Base-by-base conservation (phyloP, 129 eudicot genomes). In the Lactuca sativa region DNA sequence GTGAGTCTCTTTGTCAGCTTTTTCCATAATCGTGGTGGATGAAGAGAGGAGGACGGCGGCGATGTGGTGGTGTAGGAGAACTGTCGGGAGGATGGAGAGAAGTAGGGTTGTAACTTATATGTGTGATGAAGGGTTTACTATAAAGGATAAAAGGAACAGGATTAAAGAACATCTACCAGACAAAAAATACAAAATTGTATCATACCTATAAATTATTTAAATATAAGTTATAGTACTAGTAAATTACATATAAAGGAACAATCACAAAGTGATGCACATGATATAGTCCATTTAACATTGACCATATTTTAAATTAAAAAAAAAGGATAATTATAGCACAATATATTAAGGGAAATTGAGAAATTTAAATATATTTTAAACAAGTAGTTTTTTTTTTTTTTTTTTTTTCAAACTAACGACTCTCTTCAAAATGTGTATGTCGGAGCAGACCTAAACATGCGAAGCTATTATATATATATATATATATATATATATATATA, bases 1-100 rank as follows among this genome's bases (percentile, higher is more conserved):
- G 5, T 73, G 90, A 32, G 89, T 86, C 67, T 90, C 84, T 56
- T 70, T 74, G 34, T 86, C 84, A 3, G 44, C 59, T 31, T 64
- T 84, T 48, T 90, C 95, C 95, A 84, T 83, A 59, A 53, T n/a
- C 62, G 57, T 32, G 80, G 30, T 11, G 61, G 78, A 3, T 4
- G 62, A 34, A 21, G 44, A 16, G 78, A 4, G 58, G 59, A 17
- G 2, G 38, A 68, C 5, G 41, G 30, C 1, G 61, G 6, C n/a
- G 48, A 44, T 16, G 72, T 17, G 73, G 52, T 5, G 61, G 62
- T 13, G 62, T 5, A 51, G 33, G 62, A 17, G 62, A 36, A 55
- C 36, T 54, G 52, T 11, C 21, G 33, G 18, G 37, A 34, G 41
- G 3, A 17, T 16, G 59, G 16, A 15, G 47, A 21, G 32, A 37